phyloP scores from a whole-genome alignment of 75 land plant genomes.

The Isoetes taiwanensis region DNA sequence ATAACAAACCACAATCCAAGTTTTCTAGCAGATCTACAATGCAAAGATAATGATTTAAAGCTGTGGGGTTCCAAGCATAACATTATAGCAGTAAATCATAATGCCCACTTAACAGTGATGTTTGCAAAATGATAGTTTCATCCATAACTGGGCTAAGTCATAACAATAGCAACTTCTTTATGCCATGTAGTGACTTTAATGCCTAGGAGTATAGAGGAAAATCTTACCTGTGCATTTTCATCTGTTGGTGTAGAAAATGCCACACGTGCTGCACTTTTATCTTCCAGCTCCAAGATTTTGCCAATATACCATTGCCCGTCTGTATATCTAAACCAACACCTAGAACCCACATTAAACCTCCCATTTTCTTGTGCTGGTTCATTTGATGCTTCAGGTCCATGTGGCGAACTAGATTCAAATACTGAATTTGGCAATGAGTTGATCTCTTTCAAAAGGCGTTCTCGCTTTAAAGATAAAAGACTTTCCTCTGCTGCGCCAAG shows the following conservation, averaged over 20 bases:
- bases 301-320: conserved; percentile 96
- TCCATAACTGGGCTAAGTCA: too few species aligned
- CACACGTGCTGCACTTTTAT: conserved; percentile 40
- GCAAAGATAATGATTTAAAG: too few species aligned
- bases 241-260: conserved; percentile 78
- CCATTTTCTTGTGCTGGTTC: conserved; percentile 9
- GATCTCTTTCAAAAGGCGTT: conserved; percentile 45
- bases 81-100: too few species aligned
- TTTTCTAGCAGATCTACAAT: too few species aligned
- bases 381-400: not conserved
- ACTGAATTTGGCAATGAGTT: conserved; percentile 29
- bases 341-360: conserved; percentile 43
- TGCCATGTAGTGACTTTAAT: too few species aligned
- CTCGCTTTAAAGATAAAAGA: conserved; percentile 62
- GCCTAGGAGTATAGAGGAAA: too few species aligned
- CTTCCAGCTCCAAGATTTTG: conserved; percentile 36
- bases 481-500: conserved; percentile 86
- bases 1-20: too few species aligned
- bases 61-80: too few species aligned
- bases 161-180: too few species aligned
- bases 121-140: too few species aligned
- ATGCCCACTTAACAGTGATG: too few species aligned
- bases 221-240: conserved; percentile 69
- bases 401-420: not conserved
- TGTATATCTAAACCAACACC: conserved; percentile 78